Base-by-base conservation (phyloP, 1,284 basidiomycete species). In the Apiotrichum veenhuisii region DNA sequence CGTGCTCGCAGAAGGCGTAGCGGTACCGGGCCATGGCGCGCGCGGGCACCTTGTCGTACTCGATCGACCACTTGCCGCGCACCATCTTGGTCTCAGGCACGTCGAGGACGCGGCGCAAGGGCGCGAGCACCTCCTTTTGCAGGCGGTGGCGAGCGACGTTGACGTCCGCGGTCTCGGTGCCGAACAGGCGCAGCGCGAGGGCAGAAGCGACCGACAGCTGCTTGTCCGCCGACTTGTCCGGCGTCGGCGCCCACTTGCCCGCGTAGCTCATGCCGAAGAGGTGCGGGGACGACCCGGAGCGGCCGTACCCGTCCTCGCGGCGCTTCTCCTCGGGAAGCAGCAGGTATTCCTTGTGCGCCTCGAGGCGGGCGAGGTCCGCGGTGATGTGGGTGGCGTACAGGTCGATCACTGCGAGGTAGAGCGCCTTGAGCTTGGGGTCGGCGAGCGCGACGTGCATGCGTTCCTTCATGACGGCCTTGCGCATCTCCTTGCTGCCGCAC, bases 211-310 rank as follows among this genome's bases (percentile, higher is more conserved):
- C 82, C 66, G 85, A 84, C 2, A 84, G 85, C 54, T 80, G 74
- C 11, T 81, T 80, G 67, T 88, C 87, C 59, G 87, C 85, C 2
- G 82, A 78, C 5, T 78, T 72, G 3, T 73, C 78, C 5, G 84
- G 82, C 1, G 82, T 81, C 0, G 87, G 86, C 0, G 85, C 85
- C 86, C 86, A 88, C 71, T 88, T 88, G 5, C 80, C 80, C 1
- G 81, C 85, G 15, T 86, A 81, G 2, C 81, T 82, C 30, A 87
- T 73, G 27, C 77, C 71, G 55, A 73, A 74, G 20, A 80, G 64
- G 33, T 84, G 73, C 0, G 68, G 63, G 40, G 59, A 67, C 15
- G 57, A 37, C 20, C 55, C 30, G 69, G 60, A n/a, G 45, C 55
- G 50, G 7, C 48, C 44, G 33, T 61, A 38, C 14, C 47, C 37